Conservation (phyloP, 306 rosid genomes). For the Potentilla sterilis region DNA sequence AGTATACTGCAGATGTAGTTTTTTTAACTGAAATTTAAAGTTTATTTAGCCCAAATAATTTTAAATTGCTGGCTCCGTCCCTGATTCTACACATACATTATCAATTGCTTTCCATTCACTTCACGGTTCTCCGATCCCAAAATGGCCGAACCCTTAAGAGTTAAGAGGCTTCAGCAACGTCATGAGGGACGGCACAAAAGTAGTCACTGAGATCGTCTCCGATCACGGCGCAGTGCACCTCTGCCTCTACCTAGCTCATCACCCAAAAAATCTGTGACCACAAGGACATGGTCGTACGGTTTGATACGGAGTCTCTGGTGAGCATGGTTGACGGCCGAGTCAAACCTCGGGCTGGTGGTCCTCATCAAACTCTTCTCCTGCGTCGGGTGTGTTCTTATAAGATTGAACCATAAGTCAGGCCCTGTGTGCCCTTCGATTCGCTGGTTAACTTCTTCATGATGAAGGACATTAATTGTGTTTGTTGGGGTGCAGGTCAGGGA, state of each 20-base stretch:
- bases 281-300: constrained; percentile 11
- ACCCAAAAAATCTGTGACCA: constrained; percentile 5
- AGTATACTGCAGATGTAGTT: too few relatives aligned
- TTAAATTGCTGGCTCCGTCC: too few relatives aligned
- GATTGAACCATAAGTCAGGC: not conserved
- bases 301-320: not conserved
- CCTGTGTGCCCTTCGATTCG: not conserved
- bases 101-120: not conserved
- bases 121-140: not conserved
- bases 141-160: not conserved
- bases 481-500: constrained; percentile 4
- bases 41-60: too few relatives aligned
- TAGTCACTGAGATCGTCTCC: constrained; percentile 7
- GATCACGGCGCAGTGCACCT: constrained; percentile 2
- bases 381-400: not conserved
- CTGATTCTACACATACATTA: not conserved
- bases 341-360: not conserved
- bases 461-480: constrained; percentile 10
- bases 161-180: constrained; percentile 1
- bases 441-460: constrained; percentile 5
- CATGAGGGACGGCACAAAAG: constrained; percentile 2
- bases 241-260: constrained; percentile 18
- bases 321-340: not conserved
- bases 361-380: constrained; percentile 13
- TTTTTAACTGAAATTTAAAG: too few relatives aligned